A percentile compares a stretch with the other conserved stretches of the same genome.
Conservation (phyloP, 352 stramenopile genomes). For the Pythium utonaiense region DNA sequence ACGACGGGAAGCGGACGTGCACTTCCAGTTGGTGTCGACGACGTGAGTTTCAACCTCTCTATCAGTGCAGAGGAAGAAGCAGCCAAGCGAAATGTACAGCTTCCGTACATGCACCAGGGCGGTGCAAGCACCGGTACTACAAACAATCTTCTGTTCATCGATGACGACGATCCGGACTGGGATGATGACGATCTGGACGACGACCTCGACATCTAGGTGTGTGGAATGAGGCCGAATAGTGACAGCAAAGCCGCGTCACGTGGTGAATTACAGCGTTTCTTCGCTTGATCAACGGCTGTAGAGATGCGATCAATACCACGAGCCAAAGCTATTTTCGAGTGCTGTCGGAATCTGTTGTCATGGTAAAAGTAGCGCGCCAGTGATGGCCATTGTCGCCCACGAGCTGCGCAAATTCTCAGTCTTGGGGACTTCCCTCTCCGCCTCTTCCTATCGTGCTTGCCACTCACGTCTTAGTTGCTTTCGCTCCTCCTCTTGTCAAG, state of each 20-base stretch:
- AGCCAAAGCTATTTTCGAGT: background rate
- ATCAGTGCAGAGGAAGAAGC: conserved; percentile 55
- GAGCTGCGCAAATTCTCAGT: background rate
- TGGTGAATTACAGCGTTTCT: background rate
- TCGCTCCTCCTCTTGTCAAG: background rate
- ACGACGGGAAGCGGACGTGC: conserved; percentile 15
- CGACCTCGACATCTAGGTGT: conserved; percentile 37
- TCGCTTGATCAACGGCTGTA: background rate
- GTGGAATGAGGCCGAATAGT: background rate
- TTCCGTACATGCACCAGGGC: conserved; percentile 72
- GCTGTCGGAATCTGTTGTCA: background rate
- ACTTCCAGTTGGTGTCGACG: conserved; percentile 46
- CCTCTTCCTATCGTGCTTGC: background rate
- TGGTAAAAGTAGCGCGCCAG: conserved; percentile 1
- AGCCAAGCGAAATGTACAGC: conserved; percentile 56
- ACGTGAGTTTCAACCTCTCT: conserved; percentile 71
- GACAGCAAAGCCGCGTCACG: conserved; percentile 3
- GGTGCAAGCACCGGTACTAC: background rate
- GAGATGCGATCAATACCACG: background rate
- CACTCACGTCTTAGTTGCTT: background rate
- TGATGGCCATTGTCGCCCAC: background rate
- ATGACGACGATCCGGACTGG: conserved; percentile 76
- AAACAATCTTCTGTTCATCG: conserved; percentile 66
- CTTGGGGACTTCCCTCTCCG: background rate
- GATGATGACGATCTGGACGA: conserved; percentile 51